phyloP scores from a whole-genome alignment of 2,329 filamentous ascomycete genomes.

The Calycina marina region DNA sequence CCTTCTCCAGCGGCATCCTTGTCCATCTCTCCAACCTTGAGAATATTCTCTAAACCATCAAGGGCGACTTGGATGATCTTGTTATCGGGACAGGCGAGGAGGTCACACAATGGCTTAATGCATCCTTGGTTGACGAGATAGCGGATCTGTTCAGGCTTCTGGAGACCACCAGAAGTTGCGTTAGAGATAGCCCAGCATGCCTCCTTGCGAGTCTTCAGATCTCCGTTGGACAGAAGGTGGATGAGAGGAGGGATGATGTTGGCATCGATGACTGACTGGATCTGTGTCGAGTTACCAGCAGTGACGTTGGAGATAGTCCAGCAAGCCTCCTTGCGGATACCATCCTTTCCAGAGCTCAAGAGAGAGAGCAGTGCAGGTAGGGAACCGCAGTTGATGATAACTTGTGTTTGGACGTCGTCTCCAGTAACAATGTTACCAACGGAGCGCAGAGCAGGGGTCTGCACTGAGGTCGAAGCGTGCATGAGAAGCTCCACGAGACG shows the following conservation, averaged over 20 bases:
- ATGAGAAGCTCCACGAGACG: constrained; percentile 93
- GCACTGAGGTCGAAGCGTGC: constrained; percentile 95
- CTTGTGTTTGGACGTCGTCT: constrained; percentile 96
- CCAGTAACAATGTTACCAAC: constrained; percentile 98
- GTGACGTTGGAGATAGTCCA: constrained; percentile 99
- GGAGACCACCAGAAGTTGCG: constrained; percentile 88
- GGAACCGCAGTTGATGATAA: constrained; percentile 97
- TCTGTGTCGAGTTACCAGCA: constrained; percentile 93
- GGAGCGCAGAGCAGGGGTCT: constrained; percentile 91
- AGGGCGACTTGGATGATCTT: constrained; percentile 99
- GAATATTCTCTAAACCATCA: constrained; percentile 95
- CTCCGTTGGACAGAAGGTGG: constrained; percentile 87
- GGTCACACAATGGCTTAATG: constrained; percentile 93
- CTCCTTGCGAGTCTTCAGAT: constrained; percentile 98
- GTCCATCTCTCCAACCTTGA: constrained; percentile 98
- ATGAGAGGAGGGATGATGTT: constrained; percentile 95
- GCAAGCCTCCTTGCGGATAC: constrained; percentile 97
- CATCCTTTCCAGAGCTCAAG: constrained; percentile 93
- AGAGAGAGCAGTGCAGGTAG: constrained; percentile 85
- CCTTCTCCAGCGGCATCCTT: constrained; percentile 73
- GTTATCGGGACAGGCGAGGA: constrained; percentile 92
- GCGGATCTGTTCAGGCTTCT: constrained; percentile 97
- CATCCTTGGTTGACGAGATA: constrained; percentile 88
- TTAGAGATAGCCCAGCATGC: constrained; percentile 99
- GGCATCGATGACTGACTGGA: constrained; percentile 90